phyloP scores from a whole-genome alignment of 2,329 filamentous ascomycete genomes.

The Tolypocladium nubicola region DNA sequence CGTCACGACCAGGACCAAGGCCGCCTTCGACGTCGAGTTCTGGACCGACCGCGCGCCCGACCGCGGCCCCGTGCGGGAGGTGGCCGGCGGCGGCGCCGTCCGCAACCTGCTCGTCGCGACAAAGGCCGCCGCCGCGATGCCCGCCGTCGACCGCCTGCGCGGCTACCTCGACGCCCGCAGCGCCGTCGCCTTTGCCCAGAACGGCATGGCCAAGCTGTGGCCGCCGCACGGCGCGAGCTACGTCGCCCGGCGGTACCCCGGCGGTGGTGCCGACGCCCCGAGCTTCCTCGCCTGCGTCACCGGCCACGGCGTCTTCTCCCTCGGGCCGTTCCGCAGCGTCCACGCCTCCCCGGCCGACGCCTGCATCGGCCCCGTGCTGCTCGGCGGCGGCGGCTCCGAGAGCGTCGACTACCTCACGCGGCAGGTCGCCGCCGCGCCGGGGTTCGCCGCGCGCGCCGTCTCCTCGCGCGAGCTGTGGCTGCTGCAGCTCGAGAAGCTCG shows the following conservation, averaged over 20 bases:
- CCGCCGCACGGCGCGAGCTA: slow-evolving; percentile 38
- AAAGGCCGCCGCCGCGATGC: slow-evolving; percentile 60
- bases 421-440: slow-evolving; percentile 29
- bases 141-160: slow-evolving; percentile 46
- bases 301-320: slow-evolving; percentile 44
- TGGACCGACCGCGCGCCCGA: slow-evolving; percentile 36
- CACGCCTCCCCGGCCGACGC: slow-evolving; percentile 41
- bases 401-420: slow-evolving; percentile 26
- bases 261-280: slow-evolving; percentile 31
- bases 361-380: slow-evolving; percentile 34
- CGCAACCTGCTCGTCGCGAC: slow-evolving; percentile 67
- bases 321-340: slow-evolving; percentile 37
- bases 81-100: slow-evolving; percentile 35
- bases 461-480: slow-evolving; percentile 35
- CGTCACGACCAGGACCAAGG: slow-evolving; percentile 16
- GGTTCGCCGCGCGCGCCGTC: slow-evolving; percentile 30
- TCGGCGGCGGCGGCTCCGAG: slow-evolving; percentile 7
- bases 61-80: slow-evolving; percentile 26
- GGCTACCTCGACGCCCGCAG: slow-evolving; percentile 51
- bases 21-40: slow-evolving; percentile 40
- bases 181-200: slow-evolving; percentile 78
- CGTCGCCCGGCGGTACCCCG: slow-evolving; percentile 26
- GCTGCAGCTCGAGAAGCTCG: slow-evolving; percentile 77
- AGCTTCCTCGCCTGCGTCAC: slow-evolving; percentile 61
- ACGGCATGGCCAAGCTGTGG: slow-evolving; percentile 68